Evolutionary conservation across 306 rosid species (phyloP), one percentile per base, ranked within the genome.

Genomic region (Lotus japonicus): DNA sequence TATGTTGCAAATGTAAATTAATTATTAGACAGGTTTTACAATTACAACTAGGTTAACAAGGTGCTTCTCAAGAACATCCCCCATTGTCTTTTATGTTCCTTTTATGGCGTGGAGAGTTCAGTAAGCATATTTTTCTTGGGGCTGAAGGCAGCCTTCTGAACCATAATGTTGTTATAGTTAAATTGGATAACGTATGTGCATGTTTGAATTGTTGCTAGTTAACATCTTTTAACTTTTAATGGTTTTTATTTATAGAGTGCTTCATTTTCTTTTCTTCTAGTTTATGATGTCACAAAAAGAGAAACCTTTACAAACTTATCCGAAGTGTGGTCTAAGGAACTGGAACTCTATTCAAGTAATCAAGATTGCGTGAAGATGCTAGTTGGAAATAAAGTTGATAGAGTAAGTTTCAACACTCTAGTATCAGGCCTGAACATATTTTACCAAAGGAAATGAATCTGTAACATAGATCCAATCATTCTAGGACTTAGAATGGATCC

Each of bases 371-470:
- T 90, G 83, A 94, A 86, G 85, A 85, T 94, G 83, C 97, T 94
- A 50, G 97, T 94, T 58, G 99, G 99, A 45, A 94, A 94, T 50
- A 94, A 94, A 80, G 92, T 94, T 70, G 99, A 94, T 69, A 79
- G 81, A 69, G 99, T 94, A 86, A 85, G 95, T 79, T 79, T 57
- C 48, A 17, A 17, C 43, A 23, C 68, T 60, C 46, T 63, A 31
- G 14, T 63, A 48, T 54, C 49, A 33, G 9, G 21, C 46, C 60
- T 54, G 52, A 71, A 63, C 53, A 36, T 58, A 49, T 33, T 39
- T 19, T 36, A 72, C 19, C 46, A 19, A 26, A n/a, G 26, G 66
- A 46, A 62, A 58, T 9, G 12, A 58, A 31, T 17, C 68, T 51
- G 14, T 51, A 66, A 23, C 36, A 26, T 26, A 26, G 31, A 26